Percentiles rank a stretch among this genome's conserved stretches.
Conservation (phyloP, 306 rosid genomes). For the Trichosanthes truncata region DNA sequence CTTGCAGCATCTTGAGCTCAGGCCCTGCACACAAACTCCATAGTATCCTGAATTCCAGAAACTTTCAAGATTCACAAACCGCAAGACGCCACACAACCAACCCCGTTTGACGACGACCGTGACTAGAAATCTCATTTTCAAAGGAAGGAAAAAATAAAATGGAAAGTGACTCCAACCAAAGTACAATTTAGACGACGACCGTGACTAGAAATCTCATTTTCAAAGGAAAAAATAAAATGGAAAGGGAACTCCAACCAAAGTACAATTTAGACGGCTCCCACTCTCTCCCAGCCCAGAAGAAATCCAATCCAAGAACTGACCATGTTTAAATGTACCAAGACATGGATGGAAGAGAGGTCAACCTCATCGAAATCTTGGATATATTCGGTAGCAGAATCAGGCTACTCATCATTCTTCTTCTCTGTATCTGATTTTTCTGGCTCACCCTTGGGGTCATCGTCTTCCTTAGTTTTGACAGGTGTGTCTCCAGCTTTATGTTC, state of each 20-base stretch:
- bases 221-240: not conserved
- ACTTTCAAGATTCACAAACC: not conserved
- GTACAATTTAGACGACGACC: not conserved
- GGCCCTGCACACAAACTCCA: not conserved
- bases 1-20: constrained; percentile 8
- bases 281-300: not conserved
- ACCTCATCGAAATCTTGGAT: not conserved
- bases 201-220: constrained; percentile 1
- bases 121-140: not conserved
- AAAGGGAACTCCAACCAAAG: constrained; percentile 1
- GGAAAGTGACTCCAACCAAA: constrained; percentile 1
- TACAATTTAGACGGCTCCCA: constrained; percentile 1
- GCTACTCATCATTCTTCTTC: constrained; percentile 42
- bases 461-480: constrained; percentile 14
- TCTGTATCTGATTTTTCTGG: constrained; percentile 30
- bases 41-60: not conserved
- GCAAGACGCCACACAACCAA: not conserved
- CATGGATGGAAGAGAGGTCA: constrained; percentile 5
- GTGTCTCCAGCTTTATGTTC: constrained; percentile 28
- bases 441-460: constrained; percentile 18
- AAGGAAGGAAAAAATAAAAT: not conserved
- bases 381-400: constrained; percentile 29
- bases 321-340: constrained; percentile 2
- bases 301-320: not conserved
- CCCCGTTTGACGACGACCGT: not conserved